These are phyloP conservation scores for Helichrysum umbraculigerum DNA, from an alignment of 129 eudicot species.

Conservation along the genomic window DNA sequence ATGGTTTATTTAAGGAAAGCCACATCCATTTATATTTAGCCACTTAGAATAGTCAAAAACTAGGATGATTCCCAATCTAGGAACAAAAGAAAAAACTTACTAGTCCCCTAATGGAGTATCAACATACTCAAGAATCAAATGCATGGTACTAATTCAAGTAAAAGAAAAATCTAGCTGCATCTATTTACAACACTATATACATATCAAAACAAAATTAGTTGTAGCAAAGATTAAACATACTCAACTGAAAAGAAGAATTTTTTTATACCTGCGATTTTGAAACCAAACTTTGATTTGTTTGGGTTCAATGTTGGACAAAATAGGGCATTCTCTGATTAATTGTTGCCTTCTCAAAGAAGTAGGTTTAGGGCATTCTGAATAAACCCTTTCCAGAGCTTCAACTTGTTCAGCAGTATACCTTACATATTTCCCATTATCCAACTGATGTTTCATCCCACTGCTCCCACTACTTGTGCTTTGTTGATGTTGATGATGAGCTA, in stretches of 20 bases:
- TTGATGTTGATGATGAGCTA: constrained; percentile 59
- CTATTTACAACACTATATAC: constrained; percentile 3
- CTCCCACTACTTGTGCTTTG: constrained; percentile 52
- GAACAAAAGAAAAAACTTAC: not conserved
- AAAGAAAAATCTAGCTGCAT: constrained; percentile 12
- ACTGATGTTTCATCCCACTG: constrained; percentile 63
- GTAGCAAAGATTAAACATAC: not conserved
- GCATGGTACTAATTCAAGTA: constrained; percentile 25
- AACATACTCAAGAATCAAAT: constrained; percentile 13
- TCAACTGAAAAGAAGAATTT: not conserved
- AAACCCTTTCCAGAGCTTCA: constrained; percentile 86
- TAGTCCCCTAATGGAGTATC: not conserved
- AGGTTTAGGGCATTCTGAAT: constrained; percentile 89
- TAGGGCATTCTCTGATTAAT: constrained; percentile 80
- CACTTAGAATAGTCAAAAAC: not conserved
- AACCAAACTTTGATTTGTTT: constrained; percentile 98
- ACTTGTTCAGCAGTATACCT: constrained; percentile 88
- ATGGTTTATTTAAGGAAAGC: constrained; percentile 6
- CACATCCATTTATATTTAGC: not conserved
- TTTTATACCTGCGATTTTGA: constrained; percentile 74
- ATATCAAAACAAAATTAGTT: constrained; percentile 1
- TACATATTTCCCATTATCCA: constrained; percentile 84
- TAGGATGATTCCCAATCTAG: constrained; percentile 12
- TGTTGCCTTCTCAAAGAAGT: constrained; percentile 85
- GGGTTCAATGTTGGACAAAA: constrained; percentile 81